Evolutionary conservation across 306 rosid species (phyloP), one percentile per base, ranked within the genome.

Genomic region (Abrus precatorius): DNA sequence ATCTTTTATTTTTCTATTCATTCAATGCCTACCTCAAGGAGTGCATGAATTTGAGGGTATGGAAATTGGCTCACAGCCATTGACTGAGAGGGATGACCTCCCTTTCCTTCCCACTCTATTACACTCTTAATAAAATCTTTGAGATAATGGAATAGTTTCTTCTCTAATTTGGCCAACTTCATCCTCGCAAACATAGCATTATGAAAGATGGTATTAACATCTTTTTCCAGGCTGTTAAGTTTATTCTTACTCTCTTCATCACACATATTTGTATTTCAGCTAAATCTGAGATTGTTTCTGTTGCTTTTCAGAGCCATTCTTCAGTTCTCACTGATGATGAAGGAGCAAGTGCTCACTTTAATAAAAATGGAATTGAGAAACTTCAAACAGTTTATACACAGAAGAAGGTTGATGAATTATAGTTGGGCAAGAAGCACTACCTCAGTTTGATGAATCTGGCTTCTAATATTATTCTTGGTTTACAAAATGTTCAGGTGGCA

Each of bases 271-370:
- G 9, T 55, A 14, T 32, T 30, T 74, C 64, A 48, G 40, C 55
- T 65, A 70, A 70, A 59, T 50, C 30, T 67, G 59, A 74, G 74
- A 47, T 41, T n/a, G 61, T 84, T 40, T 75, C 44, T 84, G 8
- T 63, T 84, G 53, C 50, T 65, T 86, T 87, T 78, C 91, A 95
- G 98, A 96, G 98, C 85, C 97, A 91, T 40, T 93, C 99, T 62
- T 95, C 96, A 10, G 91, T 93, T 81, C 85, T 93, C 72, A 93
- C 96, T 3, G 96, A 93, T 75, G 99, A 96, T 80, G 96, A 93
- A 82, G 97, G 93, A 72, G 86, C 75, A 90, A 88, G 84, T 78
- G 84, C 81, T 74, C 82, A 63, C 62, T 66, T 84, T 65, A 79
- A 85, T 74, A 86, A 84, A 81, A 80, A 61, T 84, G 94, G 89